A percentile compares a stretch with the other conserved stretches of the same genome.
phyloP scores from a whole-genome alignment of 805 yeast genomes.

The Suhomyces canberraensis region DNA sequence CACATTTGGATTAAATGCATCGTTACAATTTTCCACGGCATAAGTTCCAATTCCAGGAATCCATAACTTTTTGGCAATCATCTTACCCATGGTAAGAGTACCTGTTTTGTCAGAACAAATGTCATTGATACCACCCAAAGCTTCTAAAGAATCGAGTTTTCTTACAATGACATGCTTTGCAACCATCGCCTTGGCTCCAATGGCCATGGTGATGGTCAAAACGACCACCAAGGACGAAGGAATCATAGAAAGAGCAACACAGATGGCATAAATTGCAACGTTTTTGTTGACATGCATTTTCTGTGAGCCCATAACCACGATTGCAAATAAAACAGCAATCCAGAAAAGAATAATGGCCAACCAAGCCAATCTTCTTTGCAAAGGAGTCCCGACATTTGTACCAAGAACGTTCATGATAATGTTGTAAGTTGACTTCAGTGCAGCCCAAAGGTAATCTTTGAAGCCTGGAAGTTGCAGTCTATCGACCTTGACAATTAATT shows the following conservation, averaged over 20 bases:
- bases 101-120: conserved; percentile 86
- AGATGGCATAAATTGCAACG: conserved; percentile 39
- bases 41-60: conserved; percentile 33
- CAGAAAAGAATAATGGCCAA: conserved; percentile 49
- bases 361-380: conserved; percentile 46
- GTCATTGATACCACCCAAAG: conserved; percentile 48
- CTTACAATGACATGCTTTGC: conserved; percentile 34
- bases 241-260: conserved; percentile 41
- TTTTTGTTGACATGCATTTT: conserved; percentile 28
- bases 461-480: conserved; percentile 34
- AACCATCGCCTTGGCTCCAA: conserved; percentile 39
- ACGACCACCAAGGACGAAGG: conserved; percentile 39
- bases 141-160: conserved; percentile 36
- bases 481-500: conserved; percentile 30
- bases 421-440: conserved; percentile 38
- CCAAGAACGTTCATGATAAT: conserved; percentile 46
- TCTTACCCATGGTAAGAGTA: conserved; percentile 37
- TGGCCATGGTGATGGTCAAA: conserved; percentile 40
- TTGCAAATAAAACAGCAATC: conserved; percentile 40
- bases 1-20: conserved; percentile 36
- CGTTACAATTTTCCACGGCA: conserved; percentile 29
- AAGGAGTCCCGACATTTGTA: conserved; percentile 45
- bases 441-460: conserved; percentile 33
- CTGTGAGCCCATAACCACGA: conserved; percentile 38
- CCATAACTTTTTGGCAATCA: conserved; percentile 38